phyloP scores from a whole-genome alignment of 176 grass and related monocot species.

The Eragrostis nindensis region DNA sequence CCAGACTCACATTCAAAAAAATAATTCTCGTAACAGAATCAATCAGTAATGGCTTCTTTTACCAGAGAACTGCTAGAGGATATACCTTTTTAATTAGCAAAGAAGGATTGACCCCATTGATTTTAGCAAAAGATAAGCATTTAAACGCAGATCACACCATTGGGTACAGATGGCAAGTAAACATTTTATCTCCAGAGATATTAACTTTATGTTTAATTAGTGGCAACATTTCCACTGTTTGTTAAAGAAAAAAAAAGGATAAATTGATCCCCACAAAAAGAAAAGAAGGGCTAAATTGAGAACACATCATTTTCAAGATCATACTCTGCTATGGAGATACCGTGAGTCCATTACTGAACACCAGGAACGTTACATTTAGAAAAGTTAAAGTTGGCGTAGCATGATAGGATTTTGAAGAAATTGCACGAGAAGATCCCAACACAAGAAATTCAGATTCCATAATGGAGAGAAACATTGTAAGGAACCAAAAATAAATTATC shows the following conservation, averaged over 20 bases:
- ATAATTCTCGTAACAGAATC: not conserved
- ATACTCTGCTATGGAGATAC: not conserved
- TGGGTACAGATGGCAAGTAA: conserved; percentile 2
- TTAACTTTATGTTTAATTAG: not conserved
- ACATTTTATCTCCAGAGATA: not conserved
- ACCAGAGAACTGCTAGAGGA: not conserved
- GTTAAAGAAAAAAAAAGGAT: not conserved
- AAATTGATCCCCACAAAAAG: too few relatives aligned
- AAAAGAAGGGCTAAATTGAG: not conserved
- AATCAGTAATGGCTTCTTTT: not conserved
- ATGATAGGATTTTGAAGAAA: too few relatives aligned
- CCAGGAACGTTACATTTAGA: too few relatives aligned
- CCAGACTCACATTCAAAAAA: not conserved
- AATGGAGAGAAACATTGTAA: not conserved
- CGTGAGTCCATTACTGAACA: too few relatives aligned
- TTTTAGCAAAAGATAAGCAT: not conserved
- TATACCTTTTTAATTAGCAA: not conserved
- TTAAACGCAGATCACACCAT: not conserved
- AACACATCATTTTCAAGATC: not conserved
- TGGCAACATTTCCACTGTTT: not conserved
- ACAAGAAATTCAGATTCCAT: not conserved
- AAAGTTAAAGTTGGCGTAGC: too few relatives aligned
- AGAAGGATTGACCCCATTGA: not conserved
- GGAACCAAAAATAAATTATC: not conserved
- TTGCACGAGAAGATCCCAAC: not conserved